These are phyloP conservation scores for Pythium myriotylum DNA, from an alignment of 352 stramenopile genomes.

Conservation along the genomic window DNA sequence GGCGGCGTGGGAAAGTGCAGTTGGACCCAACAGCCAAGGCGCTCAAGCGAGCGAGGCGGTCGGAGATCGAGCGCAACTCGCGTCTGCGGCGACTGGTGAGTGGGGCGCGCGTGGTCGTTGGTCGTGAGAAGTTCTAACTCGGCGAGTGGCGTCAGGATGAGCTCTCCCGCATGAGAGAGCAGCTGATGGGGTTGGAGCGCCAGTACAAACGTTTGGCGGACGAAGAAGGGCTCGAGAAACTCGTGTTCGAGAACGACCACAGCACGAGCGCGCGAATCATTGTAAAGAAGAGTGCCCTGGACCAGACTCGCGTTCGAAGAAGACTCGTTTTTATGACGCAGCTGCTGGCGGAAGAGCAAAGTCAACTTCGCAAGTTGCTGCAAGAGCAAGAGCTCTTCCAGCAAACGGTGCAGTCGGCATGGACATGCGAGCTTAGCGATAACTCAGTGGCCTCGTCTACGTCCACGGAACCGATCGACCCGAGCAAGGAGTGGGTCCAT, in stretches of 20 bases:
- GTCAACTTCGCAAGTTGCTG: constrained; percentile 26
- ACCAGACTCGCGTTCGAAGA: constrained; percentile 28
- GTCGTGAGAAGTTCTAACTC: not conserved
- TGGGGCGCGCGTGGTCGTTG: not conserved
- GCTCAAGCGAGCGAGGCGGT: constrained; percentile 47
- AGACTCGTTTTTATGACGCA: constrained; percentile 42
- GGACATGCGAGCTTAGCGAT: constrained; percentile 30
- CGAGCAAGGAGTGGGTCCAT: constrained; percentile 27
- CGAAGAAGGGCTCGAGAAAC: constrained; percentile 25
- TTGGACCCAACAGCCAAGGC: constrained; percentile 18
- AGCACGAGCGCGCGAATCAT: constrained; percentile 9
- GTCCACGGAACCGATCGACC: constrained; percentile 11
- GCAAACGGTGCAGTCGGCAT: constrained; percentile 23
- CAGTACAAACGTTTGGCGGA: constrained; percentile 38
- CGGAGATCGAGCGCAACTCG: constrained; percentile 69
- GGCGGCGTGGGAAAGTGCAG: constrained; percentile 9
- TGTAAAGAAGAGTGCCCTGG: constrained; percentile 12
- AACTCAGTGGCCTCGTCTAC: constrained; percentile 10
- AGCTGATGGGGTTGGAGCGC: constrained; percentile 51
- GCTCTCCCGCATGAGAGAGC: constrained; percentile 49
- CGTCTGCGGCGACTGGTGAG: constrained; percentile 35
- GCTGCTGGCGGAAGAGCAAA: constrained; percentile 44
- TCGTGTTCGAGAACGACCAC: constrained; percentile 17
- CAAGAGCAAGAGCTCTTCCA: constrained; percentile 28
- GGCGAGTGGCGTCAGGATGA: constrained; percentile 23